Percentiles rank a stretch among this genome's conserved stretches.
Conservation (phyloP, 179 eudicot species). For the Heliamphora pulchella region DNA sequence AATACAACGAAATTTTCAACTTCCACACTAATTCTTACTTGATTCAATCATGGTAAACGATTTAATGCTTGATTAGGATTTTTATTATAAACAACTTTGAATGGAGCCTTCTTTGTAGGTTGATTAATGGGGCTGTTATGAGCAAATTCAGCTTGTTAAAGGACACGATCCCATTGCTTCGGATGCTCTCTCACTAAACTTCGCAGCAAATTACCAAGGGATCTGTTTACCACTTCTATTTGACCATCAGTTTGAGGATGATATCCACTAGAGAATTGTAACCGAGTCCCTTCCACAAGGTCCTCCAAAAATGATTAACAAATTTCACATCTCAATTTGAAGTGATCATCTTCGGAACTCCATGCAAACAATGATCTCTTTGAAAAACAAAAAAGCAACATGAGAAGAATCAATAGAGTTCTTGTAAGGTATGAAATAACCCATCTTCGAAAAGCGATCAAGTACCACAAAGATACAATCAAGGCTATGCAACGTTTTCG, state of each 20-base stretch:
- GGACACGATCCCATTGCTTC: background rate
- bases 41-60: background rate
- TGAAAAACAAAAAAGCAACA: background rate
- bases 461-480: background rate
- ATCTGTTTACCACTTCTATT: background rate
- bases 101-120: background rate
- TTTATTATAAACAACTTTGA: background rate
- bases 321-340: background rate
- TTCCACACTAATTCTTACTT: background rate
- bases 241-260: background rate
- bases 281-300: background rate
- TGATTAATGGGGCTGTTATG: background rate
- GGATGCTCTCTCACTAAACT: background rate
- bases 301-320: background rate
- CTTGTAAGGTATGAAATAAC: background rate
- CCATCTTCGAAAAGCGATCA: background rate
- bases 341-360: slow-evolving; percentile 1
- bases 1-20: background rate
- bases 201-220: background rate
- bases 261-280: background rate
- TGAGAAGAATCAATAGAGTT: slow-evolving; percentile 8
- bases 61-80: background rate
- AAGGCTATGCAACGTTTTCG: background rate
- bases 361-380: background rate
- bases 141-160: background rate